A percentile compares a stretch with the other conserved stretches of the same genome.
Conservation (phyloP, 768 basidiomycete genomes). For the Suillus subaureus region DNA sequence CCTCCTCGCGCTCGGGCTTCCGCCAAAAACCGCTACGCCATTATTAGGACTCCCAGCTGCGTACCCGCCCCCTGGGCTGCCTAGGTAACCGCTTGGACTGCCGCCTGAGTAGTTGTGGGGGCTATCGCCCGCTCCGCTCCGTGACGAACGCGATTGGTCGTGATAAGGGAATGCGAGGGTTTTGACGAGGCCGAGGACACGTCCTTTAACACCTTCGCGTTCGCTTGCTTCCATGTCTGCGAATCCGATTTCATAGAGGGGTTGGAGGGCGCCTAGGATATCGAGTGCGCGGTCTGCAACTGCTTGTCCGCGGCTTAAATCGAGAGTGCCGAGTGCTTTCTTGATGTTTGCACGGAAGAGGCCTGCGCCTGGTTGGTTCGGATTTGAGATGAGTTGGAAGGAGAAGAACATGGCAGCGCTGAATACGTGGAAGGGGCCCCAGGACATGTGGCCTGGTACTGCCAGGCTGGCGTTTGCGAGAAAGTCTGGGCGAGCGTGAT, state of each 20-base stretch:
- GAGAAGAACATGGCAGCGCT: constrained; percentile 90
- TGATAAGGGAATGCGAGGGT: constrained; percentile 85
- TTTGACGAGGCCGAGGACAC: constrained; percentile 66
- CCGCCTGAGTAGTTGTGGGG: constrained; percentile 51
- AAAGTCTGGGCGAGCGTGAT: constrained; percentile 76
- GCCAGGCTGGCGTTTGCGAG: constrained; percentile 66
- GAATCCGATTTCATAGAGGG: constrained; percentile 71
- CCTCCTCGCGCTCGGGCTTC: neutral
- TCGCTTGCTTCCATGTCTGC: constrained; percentile 48
- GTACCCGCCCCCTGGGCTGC: constrained; percentile 47
- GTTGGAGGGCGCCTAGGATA: constrained; percentile 70
- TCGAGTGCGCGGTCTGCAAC: constrained; percentile 77
- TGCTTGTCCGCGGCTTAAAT: constrained; percentile 61
- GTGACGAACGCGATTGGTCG: constrained; percentile 53
- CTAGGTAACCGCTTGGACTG: constrained; percentile 59
- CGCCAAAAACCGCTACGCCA: neutral
- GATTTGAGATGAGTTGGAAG: constrained; percentile 82
- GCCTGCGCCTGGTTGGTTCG: constrained; percentile 76
- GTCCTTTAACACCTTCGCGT: constrained; percentile 60
- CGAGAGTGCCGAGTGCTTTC: constrained; percentile 66
- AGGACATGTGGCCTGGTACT: constrained; percentile 82
- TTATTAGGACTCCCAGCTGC: constrained; percentile 9
- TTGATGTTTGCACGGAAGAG: constrained; percentile 77
- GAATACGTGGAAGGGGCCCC: constrained; percentile 84
- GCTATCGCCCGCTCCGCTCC: constrained; percentile 44